Evolutionary conservation across 1,139 yeast species (phyloP), one percentile per base, ranked within the genome.

Genomic region (Fermentozyma sake): DNA sequence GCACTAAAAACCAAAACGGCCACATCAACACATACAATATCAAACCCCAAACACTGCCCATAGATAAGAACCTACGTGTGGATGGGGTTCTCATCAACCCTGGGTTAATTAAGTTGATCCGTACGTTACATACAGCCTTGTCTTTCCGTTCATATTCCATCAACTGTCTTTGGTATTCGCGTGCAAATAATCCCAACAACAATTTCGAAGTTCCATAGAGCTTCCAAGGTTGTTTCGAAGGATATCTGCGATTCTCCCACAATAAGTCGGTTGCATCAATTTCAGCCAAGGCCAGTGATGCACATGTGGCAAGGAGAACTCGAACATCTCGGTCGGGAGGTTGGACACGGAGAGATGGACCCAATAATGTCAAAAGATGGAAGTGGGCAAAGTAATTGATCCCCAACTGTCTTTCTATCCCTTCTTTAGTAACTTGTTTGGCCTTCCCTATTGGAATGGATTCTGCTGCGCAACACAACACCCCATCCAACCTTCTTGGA

Each of bases 291-390:
- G 85, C 73, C 41, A 84, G 89, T 5, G 86, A 62, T 33, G 85
- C 63, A 54, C 98, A 91, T 1, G 85, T 72, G 0, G 91, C 72
- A 16, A 86, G 42, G 8, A 91, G 54, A 5, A 91, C 74, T 24
- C 96, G 65, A 3, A 91, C 96, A 48, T 89, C 97, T 42, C 98
- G 68, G 52, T 87, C 97, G 0, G 96, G 86, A 1, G 96, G 95
- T 55, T 91, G 98, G 2, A 79, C 80, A 36, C 83, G 72, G 30
- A 91, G 61, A 12, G 94, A 73, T 0, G 98, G 98, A 8, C 79
- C 73, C 33, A 91, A 55, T 20, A 91, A 59, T 3, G 85, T 83
- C 35, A 91, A 60, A 20, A 91, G 63, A 50, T 87, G 96, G 55
- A 62, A 84, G 46, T 86, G 89, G 5, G 80, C 82, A 30, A 81